These are phyloP conservation scores for Penicillium glabrum DNA, from an alignment of 2,329 filamentous ascomycete genomes.

Conservation along the genomic window DNA sequence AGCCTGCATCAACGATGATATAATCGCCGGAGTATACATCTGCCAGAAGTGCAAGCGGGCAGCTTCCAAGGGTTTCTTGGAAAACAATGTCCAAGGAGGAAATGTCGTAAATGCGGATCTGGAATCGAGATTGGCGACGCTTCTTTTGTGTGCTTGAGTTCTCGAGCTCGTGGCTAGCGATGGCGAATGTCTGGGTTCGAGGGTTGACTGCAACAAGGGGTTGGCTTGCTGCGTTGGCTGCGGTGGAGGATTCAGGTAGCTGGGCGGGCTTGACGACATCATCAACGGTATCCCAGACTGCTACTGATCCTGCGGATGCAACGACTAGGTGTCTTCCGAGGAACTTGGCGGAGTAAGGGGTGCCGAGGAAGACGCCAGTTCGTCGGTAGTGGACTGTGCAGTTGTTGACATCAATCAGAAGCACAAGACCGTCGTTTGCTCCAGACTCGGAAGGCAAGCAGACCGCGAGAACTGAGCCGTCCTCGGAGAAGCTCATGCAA, in stretches of 20 bases:
- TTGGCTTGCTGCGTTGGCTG: conserved; percentile 8
- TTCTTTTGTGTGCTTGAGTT: conserved; percentile 40
- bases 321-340: conserved; percentile 73
- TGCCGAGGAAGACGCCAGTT: conserved; percentile 65
- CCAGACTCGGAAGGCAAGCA: conserved; percentile 42
- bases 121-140: conserved; percentile 44
- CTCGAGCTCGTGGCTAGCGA: conserved; percentile 45
- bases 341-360: conserved; percentile 68
- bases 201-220: conserved; percentile 66
- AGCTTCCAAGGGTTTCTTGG: conserved; percentile 53
- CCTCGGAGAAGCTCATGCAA: conserved; percentile 74
- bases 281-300: conserved; percentile 79
- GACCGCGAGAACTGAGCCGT: conserved; percentile 79
- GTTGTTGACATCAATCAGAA: conserved; percentile 72
- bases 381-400: conserved; percentile 67
- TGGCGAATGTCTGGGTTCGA: conserved; percentile 64
- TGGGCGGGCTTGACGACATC: conserved; percentile 71
- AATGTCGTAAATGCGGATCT: conserved; percentile 66
- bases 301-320: conserved; percentile 67
- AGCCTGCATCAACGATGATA: conserved; percentile 71
- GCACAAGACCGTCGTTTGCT: conserved; percentile 61
- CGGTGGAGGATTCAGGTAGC: conserved; percentile 44
- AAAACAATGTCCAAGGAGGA: conserved; percentile 60
- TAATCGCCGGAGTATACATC: conserved; percentile 68
- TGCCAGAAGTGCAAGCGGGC: conserved; percentile 67